Percentiles rank a stretch among this genome's conserved stretches.
phyloP scores from a whole-genome alignment of 768 basidiomycete genomes.

The Naganishia onofrii region DNA sequence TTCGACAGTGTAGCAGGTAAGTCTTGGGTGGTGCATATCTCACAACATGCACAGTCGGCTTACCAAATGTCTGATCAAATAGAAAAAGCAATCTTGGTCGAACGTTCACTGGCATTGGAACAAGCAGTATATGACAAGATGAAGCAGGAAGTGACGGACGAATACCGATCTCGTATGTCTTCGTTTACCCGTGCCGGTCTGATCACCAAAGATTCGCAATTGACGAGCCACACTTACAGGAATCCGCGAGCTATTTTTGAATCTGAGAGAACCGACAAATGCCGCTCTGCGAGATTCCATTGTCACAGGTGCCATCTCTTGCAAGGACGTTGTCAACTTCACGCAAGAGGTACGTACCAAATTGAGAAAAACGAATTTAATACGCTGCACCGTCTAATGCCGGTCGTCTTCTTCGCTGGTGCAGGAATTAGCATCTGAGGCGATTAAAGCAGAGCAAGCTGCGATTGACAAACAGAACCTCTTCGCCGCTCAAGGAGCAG shows the following conservation, averaged over 20 bases:
- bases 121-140: slow-evolving; percentile 57
- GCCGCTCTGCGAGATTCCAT: slow-evolving; percentile 78
- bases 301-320: slow-evolving; percentile 72
- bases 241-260: slow-evolving; percentile 83
- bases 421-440: slow-evolving; percentile 94
- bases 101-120: slow-evolving; percentile 70
- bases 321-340: slow-evolving; percentile 74
- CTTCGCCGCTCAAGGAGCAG: slow-evolving; percentile 85
- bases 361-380: not conserved
- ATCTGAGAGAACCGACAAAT: slow-evolving; percentile 93
- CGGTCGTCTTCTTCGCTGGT: not conserved
- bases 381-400: not conserved
- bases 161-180: slow-evolving; percentile 50
- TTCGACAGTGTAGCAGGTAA: slow-evolving; percentile 80
- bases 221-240: slow-evolving; percentile 65
- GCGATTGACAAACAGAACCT: slow-evolving; percentile 82
- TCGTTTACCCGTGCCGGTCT: not conserved
- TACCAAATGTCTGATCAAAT: not conserved
- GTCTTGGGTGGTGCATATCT: slow-evolving; percentile 51
- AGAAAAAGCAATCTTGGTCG: slow-evolving; percentile 70
- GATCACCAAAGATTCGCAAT: not conserved
- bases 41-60: not conserved
- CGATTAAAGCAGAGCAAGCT: slow-evolving; percentile 76
- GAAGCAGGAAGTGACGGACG: slow-evolving; percentile 41
- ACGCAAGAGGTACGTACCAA: slow-evolving; percentile 64